Percentiles rank a stretch among this genome's conserved stretches.
phyloP scores from a whole-genome alignment of 106 monocot genomes.

The Cymbidium sinense region DNA sequence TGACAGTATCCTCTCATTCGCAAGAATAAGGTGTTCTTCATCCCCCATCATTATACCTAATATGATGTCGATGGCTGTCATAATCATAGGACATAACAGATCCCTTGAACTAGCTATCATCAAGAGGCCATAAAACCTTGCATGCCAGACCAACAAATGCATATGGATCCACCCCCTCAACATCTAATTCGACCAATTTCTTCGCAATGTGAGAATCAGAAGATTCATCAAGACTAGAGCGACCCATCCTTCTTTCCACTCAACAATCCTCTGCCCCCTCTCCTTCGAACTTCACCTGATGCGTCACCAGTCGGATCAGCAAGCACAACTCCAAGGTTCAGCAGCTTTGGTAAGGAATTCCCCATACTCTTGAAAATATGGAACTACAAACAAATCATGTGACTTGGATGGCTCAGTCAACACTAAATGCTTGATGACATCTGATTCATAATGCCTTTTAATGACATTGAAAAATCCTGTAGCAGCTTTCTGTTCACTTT shows the following conservation, averaged over 20 bases:
- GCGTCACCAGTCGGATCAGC: constrained; percentile 5
- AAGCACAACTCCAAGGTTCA: constrained; percentile 20
- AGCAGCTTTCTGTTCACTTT: constrained; percentile 47
- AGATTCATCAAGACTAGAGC: constrained; percentile 16
- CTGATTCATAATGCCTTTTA: constrained; percentile 49
- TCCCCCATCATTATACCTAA: constrained; percentile 86
- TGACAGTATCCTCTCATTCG: constrained; percentile 64
- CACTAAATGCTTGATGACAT: constrained; percentile 5
- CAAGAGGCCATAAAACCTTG: constrained; percentile 99
- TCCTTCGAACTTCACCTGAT: constrained; percentile 16
- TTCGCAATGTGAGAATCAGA: constrained; percentile 26
- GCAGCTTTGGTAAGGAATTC: constrained; percentile 55
- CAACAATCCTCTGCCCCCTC: constrained; percentile 15
- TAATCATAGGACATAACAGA: constrained; percentile 46
- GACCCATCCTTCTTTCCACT: constrained; percentile 14
- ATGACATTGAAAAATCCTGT: constrained; percentile 88
- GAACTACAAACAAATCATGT: constrained; percentile 54
- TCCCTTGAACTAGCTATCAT: constrained; percentile 83
- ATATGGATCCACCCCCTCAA: constrained; percentile 63
- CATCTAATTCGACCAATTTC: constrained; percentile 82
- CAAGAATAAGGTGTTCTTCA: constrained; percentile 46
- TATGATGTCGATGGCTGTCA: constrained; percentile 41
- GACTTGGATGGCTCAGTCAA: neutral
- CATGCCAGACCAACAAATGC: constrained; percentile 73
- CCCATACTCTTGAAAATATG: constrained; percentile 76